Conservation (phyloP, 2,329 filamentous ascomycete genomes). For the Alternaria sp. region DNA sequence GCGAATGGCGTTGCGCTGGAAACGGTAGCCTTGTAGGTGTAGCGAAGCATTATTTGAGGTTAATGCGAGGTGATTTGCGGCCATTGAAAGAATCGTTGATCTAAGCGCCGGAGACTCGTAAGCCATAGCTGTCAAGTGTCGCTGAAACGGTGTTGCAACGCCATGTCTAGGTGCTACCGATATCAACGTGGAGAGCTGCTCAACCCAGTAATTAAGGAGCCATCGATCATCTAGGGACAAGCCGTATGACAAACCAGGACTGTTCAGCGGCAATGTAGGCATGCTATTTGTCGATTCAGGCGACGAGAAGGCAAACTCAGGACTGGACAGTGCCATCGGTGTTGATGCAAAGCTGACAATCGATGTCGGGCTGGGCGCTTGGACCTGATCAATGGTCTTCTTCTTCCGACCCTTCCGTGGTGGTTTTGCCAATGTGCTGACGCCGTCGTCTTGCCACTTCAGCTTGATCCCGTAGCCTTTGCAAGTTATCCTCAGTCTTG, state of each 20-base stretch:
- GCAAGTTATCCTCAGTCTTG: constrained; percentile 38
- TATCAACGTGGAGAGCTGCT: constrained; percentile 36
- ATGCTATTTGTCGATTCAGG: constrained; percentile 18
- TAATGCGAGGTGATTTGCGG: constrained; percentile 40
- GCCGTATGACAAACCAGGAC: constrained; percentile 15
- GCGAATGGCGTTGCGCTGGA: constrained; percentile 40
- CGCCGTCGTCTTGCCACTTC: constrained; percentile 37
- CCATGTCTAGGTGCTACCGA: constrained; percentile 33
- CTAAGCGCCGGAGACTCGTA: constrained; percentile 35
- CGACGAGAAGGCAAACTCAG: constrained; percentile 11
- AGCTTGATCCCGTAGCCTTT: constrained; percentile 42
- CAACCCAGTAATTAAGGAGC: constrained; percentile 41
- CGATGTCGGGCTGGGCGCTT: constrained; percentile 24
- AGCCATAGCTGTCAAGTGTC: constrained; percentile 40
- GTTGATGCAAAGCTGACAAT: constrained; percentile 24
- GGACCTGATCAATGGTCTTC: constrained; percentile 10
- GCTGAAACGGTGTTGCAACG: constrained; percentile 34
- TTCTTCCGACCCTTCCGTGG: constrained; percentile 28
- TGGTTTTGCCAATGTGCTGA: constrained; percentile 20
- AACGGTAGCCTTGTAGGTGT: constrained; percentile 35
- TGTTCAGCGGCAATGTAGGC: constrained; percentile 13
- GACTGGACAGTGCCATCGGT: constrained; percentile 7
- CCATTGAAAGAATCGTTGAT: constrained; percentile 45
- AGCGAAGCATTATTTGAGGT: constrained; percentile 30
- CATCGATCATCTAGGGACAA: constrained; percentile 31